Conservation (phyloP, 176 grass and related monocot species). For the Avena sativa region DNA sequence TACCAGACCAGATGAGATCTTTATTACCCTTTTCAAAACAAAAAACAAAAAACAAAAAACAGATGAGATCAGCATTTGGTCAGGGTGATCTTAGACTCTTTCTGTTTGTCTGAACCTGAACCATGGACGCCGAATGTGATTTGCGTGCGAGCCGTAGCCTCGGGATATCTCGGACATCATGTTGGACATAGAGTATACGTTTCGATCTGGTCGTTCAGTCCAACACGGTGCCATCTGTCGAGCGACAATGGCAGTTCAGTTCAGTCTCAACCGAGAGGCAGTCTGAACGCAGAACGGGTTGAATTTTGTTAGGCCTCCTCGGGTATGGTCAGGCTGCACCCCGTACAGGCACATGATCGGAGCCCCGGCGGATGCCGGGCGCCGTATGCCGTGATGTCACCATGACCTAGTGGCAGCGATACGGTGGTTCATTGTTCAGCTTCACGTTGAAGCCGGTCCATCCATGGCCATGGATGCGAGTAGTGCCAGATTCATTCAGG, state of each 20-base stretch:
- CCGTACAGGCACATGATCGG: not conserved
- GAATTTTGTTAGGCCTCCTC: not conserved
- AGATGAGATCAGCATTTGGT: conserved; percentile 53
- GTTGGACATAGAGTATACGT: conserved; percentile 46
- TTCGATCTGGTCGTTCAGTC: conserved; percentile 31
- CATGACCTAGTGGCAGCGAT: conserved; percentile 24
- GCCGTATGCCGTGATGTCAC: conserved; percentile 41
- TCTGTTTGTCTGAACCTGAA: not conserved
- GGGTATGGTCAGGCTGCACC: conserved; percentile 51
- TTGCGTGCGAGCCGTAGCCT: conserved; percentile 16
- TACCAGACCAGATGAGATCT: not conserved
- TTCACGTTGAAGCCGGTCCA: conserved; percentile 30
- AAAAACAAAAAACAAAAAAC: no score
- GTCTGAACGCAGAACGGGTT: conserved; percentile 34
- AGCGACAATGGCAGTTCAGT: conserved; percentile 37
- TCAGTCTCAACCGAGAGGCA: conserved; percentile 6
- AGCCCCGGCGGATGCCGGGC: conserved; percentile 8
- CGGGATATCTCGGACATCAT: conserved; percentile 44
- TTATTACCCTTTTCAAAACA: no score
- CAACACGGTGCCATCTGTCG: conserved; percentile 26
- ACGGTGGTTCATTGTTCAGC: conserved; percentile 18
- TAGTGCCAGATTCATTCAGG: conserved; percentile 36
- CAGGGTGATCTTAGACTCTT: conserved; percentile 20
- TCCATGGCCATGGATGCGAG: conserved; percentile 31
- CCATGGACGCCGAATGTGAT: conserved; percentile 17